Conservation (phyloP, 805 yeast species). For the Wickerhamomyces bovis region DNA sequence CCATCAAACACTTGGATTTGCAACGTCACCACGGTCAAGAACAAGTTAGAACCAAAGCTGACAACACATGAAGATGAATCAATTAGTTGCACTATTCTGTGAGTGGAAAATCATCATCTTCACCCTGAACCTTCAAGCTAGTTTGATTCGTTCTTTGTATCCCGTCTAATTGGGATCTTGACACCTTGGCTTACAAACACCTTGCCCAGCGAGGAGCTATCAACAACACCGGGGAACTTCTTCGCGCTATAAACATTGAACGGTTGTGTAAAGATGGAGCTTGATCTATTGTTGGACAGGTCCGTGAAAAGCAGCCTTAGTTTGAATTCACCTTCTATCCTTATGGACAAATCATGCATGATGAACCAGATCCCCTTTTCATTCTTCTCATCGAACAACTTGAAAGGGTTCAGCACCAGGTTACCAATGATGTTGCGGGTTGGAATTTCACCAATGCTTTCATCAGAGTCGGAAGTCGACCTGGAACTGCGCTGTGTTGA, state of each 20-base stretch:
- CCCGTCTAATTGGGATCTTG: conserved; percentile 35
- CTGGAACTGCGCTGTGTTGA: neutral
- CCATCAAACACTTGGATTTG: neutral
- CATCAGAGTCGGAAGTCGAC: conserved; percentile 7
- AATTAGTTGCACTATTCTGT: neutral
- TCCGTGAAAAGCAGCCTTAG: conserved; percentile 32
- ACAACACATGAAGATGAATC: neutral
- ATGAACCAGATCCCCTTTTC: conserved; percentile 37
- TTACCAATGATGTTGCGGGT: conserved; percentile 35
- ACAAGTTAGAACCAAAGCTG: neutral
- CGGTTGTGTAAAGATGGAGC: conserved; percentile 24
- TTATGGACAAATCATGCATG: conserved; percentile 34
- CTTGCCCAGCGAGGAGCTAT: conserved; percentile 32
- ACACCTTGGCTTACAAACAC: conserved; percentile 39
- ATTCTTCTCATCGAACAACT: conserved; percentile 30
- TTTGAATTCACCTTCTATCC: conserved; percentile 37
- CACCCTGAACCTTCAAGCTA: neutral
- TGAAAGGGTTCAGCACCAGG: conserved; percentile 33
- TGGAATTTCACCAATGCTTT: conserved; percentile 20
- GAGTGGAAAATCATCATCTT: neutral
- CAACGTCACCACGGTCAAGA: neutral
- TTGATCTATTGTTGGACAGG: conserved; percentile 16
- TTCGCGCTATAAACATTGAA: conserved; percentile 38
- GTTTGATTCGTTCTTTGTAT: conserved; percentile 9
- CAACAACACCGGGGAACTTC: conserved; percentile 40